phyloP scores from a whole-genome alignment of 2,329 filamentous ascomycete genomes.

The Beauveria australis region DNA sequence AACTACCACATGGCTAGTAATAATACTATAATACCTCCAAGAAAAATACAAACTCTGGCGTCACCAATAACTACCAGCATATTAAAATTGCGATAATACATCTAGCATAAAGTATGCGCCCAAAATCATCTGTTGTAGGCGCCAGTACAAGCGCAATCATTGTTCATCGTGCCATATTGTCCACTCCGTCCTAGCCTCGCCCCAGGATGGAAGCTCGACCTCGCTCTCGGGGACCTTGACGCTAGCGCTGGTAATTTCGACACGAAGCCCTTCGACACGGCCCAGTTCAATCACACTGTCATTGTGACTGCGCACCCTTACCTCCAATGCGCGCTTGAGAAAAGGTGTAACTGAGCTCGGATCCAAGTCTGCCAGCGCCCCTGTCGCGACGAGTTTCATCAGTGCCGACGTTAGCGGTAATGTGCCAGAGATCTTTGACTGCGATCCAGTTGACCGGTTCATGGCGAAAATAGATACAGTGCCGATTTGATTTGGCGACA shows the following conservation, averaged over 20 bases:
- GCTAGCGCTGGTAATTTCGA: conserved; percentile 24
- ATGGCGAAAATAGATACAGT: conserved; percentile 49
- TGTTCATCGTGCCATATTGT: conserved; percentile 3
- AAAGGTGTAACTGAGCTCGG: conserved; percentile 31
- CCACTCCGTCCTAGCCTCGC: conserved; percentile 6
- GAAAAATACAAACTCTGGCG: conserved; percentile 8
- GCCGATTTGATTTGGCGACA: conserved; percentile 50
- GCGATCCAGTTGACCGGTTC: conserved; percentile 24
- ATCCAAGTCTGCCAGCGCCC: conserved; percentile 30
- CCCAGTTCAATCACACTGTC: conserved; percentile 18
- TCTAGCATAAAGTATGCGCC: conserved; percentile 4
- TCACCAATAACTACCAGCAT: conserved; percentile 10
- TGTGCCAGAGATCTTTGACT: conserved; percentile 36
- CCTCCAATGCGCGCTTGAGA: conserved; percentile 30
- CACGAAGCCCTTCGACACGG: conserved; percentile 21
- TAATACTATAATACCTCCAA: conserved; percentile 8
- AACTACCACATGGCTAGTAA: conserved; percentile 9
- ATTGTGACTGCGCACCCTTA: conserved; percentile 22
- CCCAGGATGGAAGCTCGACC: conserved; percentile 22
- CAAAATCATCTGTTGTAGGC: conserved; percentile 5
- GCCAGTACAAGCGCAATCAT: background rate
- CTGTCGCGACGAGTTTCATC: conserved; percentile 31
- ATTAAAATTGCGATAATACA: conserved; percentile 10
- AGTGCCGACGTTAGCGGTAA: conserved; percentile 44
- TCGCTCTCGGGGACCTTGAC: conserved; percentile 20